phyloP scores from a whole-genome alignment of 2,329 filamentous ascomycete species.

The Xylaria sp. region DNA sequence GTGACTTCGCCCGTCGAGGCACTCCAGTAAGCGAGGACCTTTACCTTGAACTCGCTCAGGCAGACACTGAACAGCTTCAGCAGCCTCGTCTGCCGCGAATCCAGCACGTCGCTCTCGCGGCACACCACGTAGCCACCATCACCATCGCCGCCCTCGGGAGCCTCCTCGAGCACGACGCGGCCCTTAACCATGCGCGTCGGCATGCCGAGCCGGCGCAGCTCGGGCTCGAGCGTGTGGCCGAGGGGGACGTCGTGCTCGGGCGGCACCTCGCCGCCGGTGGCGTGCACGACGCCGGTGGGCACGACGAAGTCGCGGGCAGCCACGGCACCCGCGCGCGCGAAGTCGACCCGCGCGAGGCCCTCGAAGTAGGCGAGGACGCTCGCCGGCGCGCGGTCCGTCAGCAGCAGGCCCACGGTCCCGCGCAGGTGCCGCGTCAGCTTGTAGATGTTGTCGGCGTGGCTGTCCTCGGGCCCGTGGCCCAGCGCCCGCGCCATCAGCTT shows the following conservation, averaged over 20 bases:
- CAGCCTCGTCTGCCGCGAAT: constrained; percentile 89
- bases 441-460: constrained; percentile 78
- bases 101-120: constrained; percentile 79
- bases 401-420: constrained; percentile 87
- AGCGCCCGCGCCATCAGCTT: constrained; percentile 98
- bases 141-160: constrained; percentile 51
- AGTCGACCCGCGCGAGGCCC: constrained; percentile 76
- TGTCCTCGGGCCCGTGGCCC: constrained; percentile 75
- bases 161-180: constrained; percentile 70
- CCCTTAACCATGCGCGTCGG: constrained; percentile 89
- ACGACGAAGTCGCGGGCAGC: constrained; percentile 78
- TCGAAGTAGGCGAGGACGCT: constrained; percentile 74
- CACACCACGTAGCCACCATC: constrained; percentile 74
- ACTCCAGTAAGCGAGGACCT: constrained; percentile 73
- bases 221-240: constrained; percentile 86
- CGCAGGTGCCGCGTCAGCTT: constrained; percentile 68
- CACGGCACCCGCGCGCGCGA: constrained; percentile 80
- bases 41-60: constrained; percentile 86
- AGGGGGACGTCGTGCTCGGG: constrained; percentile 82
- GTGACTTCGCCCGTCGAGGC: constrained; percentile 62
- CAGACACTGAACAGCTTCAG: constrained; percentile 93
- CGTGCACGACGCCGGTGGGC: constrained; percentile 81
- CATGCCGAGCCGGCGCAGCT: constrained; percentile 84
- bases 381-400: constrained; percentile 75
- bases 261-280: constrained; percentile 77